Percentiles rank a stretch among this genome's conserved stretches.
Evolutionary conservation across 2,329 filamentous ascomycete species (phyloP).

Genomic region (Nemania sp.): DNA sequence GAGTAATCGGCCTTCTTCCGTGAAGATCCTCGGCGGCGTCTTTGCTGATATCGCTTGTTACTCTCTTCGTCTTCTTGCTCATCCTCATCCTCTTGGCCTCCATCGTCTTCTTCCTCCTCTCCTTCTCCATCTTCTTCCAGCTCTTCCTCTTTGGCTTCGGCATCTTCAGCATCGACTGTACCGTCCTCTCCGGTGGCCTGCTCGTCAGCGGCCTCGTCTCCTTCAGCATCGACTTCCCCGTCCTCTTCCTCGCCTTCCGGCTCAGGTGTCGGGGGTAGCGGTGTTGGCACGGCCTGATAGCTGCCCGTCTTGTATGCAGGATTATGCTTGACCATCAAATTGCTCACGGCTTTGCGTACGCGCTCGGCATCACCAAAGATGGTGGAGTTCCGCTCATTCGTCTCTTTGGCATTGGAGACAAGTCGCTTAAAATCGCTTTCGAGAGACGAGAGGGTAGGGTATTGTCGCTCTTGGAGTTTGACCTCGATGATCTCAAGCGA

Average conservation of each 20-base stretch:
- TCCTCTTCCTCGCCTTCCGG: conserved; percentile 46
- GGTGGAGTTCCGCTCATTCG: conserved; percentile 71
- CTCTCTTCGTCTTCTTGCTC: conserved; percentile 27
- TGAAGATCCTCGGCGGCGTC: conserved; percentile 27
- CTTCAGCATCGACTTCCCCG: conserved; percentile 39
- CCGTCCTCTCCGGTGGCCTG: conserved; percentile 23
- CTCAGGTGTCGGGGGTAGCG: conserved; percentile 57
- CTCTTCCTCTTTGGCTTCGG: conserved; percentile 38
- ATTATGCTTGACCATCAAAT: conserved; percentile 85
- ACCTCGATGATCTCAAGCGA: conserved; percentile 76
- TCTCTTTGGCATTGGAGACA: conserved; percentile 85
- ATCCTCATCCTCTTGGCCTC: conserved; percentile 36
- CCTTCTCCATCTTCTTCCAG: conserved; percentile 37
- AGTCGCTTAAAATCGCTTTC: conserved; percentile 88
- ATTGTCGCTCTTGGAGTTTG: conserved; percentile 70
- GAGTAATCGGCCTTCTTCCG: conserved; percentile 42
- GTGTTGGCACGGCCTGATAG: conserved; percentile 74
- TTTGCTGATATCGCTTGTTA: conserved; percentile 30
- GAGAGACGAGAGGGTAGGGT: conserved; percentile 70
- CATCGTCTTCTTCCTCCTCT: conserved; percentile 29
- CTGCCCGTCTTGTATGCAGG: conserved; percentile 72
- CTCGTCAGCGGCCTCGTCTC: conserved; percentile 10
- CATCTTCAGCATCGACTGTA: conserved; percentile 39
- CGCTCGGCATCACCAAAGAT: conserved; percentile 84
- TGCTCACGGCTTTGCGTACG: conserved; percentile 81